Conservation (phyloP, 2,329 filamentous ascomycete genomes). For the Aspergillus flavus region DNA sequence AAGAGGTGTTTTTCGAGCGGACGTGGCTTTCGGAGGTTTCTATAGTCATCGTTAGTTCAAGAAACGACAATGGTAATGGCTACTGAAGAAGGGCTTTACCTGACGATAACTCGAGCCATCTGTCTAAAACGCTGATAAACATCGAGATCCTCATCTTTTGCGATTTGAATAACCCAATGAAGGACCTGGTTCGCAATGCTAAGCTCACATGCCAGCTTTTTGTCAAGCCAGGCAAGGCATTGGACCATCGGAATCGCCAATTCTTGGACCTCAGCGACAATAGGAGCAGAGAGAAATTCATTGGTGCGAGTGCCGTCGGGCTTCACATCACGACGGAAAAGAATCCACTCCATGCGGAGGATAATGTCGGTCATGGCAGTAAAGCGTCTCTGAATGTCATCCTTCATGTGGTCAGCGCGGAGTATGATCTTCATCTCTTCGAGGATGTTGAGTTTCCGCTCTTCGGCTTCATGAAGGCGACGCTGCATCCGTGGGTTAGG, state of each 20-base stretch:
- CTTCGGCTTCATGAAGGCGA: neutral
- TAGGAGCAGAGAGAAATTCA: conserved; percentile 9
- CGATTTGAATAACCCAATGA: conserved; percentile 14
- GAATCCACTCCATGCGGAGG: conserved; percentile 24
- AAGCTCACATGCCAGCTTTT: conserved; percentile 11
- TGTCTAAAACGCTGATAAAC: conserved; percentile 19
- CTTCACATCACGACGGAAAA: conserved; percentile 20
- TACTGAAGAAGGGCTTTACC: conserved; percentile 18
- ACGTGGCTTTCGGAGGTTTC: conserved; percentile 24
- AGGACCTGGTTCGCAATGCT: neutral
- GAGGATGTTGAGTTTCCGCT: conserved; percentile 11
- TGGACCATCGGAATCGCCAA: conserved; percentile 17
- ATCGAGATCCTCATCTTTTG: conserved; percentile 7
- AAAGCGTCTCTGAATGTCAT: conserved; percentile 20
- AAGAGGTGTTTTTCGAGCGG: conserved; percentile 26
- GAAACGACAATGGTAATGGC: neutral
- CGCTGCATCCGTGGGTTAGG: neutral
- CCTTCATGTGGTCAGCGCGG: conserved; percentile 14
- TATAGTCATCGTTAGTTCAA: conserved; percentile 5
- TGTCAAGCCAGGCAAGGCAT: conserved; percentile 20
- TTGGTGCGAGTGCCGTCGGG: neutral
- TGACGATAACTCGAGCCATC: conserved; percentile 20
- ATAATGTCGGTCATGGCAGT: conserved; percentile 24
- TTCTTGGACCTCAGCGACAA: conserved; percentile 12
- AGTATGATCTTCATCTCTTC: conserved; percentile 22